A percentile compares a stretch with the other conserved stretches of the same genome.
These are phyloP conservation scores for Solanum paucissectum DNA, from an alignment of 257 asterid genomes.

Conservation along the genomic window DNA sequence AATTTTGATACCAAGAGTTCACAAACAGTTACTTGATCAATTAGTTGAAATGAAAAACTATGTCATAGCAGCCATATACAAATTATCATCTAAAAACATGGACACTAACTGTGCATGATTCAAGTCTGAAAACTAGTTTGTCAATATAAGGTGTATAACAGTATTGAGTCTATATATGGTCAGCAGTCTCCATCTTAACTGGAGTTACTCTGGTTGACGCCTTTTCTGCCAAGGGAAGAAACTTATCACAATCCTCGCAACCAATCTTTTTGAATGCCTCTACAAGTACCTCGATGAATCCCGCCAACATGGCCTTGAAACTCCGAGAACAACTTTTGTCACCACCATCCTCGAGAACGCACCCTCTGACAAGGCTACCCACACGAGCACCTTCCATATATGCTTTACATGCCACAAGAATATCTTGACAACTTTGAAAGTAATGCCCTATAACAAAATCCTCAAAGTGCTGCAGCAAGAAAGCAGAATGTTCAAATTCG, in stretches of 20 bases:
- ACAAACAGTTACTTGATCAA: background rate
- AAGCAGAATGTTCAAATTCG: background rate
- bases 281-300: background rate
- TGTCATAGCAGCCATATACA: background rate
- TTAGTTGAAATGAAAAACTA: background rate
- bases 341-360: background rate
- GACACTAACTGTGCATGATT: background rate
- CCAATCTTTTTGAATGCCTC: background rate
- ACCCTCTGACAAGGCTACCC: conserved; percentile 4
- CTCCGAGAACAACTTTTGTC: background rate
- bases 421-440: background rate
- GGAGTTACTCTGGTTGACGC: background rate
- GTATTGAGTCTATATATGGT: background rate
- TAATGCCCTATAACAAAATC: conserved; percentile 18
- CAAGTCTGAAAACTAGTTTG: background rate
- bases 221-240: background rate
- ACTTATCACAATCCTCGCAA: conserved; percentile 3
- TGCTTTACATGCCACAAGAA: conserved; percentile 8
- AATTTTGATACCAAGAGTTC: background rate
- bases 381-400: conserved; percentile 10
- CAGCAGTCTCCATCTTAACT: background rate
- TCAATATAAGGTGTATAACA: background rate
- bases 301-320: background rate
- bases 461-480: conserved; percentile 13
- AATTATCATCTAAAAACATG: background rate